Evolutionary conservation across 176 grass and related monocot genomes (phyloP).

Genomic region (Tillandsia fasciculata): DNA sequence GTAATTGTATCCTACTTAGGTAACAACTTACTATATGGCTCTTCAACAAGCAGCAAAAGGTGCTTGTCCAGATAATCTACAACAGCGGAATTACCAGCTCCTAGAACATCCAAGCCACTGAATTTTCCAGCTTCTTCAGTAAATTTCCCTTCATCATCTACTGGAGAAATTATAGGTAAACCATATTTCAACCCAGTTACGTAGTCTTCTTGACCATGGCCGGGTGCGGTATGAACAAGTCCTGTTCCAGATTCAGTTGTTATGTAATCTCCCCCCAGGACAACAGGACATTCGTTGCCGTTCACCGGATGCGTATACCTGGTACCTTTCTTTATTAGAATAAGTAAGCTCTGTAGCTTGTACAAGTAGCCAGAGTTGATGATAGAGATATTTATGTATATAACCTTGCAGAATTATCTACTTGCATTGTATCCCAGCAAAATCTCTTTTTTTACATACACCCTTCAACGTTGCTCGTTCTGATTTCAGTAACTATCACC

Average conservation of each 20-base stretch:
- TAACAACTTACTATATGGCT: conserved; percentile 74
- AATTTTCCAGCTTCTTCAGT: conserved; percentile 85
- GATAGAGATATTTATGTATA: not conserved
- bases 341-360: not conserved
- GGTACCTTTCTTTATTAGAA: conserved; percentile 2
- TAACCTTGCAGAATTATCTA: not conserved
- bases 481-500: no score
- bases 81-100: conserved; percentile 71
- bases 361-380: not conserved
- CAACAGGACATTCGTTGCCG: conserved; percentile 74
- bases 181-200: conserved; percentile 86
- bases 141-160: conserved; percentile 92
- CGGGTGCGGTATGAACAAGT: conserved; percentile 97
- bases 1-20: not conserved
- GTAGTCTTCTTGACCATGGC: conserved; percentile 98
- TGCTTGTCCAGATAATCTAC: conserved; percentile 70
- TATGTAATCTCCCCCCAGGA: conserved; percentile 94
- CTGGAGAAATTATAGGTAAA: conserved; percentile 75
- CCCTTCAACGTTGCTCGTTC: not conserved
- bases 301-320: conserved; percentile 86
- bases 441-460: not conserved
- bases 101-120: conserved; percentile 68
- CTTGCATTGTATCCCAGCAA: not conserved
- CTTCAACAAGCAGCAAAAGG: conserved; percentile 65
- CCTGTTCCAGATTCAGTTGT: conserved; percentile 95